Conservation (phyloP, 495 filamentous ascomycete genomes). For the Jackrogersella minutella region DNA sequence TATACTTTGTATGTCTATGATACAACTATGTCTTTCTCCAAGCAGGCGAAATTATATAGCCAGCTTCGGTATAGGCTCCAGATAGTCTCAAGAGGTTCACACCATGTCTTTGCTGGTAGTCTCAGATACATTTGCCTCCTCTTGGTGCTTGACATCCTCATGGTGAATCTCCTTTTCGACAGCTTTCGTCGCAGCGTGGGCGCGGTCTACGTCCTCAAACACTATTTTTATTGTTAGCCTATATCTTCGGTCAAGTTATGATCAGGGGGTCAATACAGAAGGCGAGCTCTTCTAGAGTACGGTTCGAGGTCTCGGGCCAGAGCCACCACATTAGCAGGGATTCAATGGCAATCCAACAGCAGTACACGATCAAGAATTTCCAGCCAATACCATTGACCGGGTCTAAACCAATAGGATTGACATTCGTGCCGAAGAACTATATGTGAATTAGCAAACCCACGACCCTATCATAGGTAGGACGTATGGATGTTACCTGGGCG, state of each 20-base stretch:
- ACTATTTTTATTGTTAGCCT: conserved; percentile 47
- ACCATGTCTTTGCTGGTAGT: conserved; percentile 34
- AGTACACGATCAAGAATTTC: conserved; percentile 71
- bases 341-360: conserved; percentile 64
- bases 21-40: not conserved
- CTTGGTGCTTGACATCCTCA: conserved; percentile 24
- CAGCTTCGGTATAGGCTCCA: too few species aligned
- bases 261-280: conserved; percentile 54
- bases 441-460: not conserved
- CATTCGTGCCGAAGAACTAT: conserved; percentile 67
- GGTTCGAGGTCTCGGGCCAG: conserved; percentile 66
- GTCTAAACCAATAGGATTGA: conserved; percentile 69
- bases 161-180: conserved; percentile 57
- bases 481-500: conserved; percentile 41
- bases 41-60: not conserved
- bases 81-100: conserved; percentile 1
- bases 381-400: conserved; percentile 59
- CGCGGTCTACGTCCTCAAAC: conserved; percentile 62
- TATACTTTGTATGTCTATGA: too few species aligned
- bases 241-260: not conserved
- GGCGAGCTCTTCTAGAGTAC: conserved; percentile 67
- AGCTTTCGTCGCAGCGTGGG: conserved; percentile 54
- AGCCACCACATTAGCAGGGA: conserved; percentile 63
- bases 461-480: not conserved
- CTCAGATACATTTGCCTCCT: conserved; percentile 23